Base-by-base conservation (phyloP, 2,329 filamentous ascomycete species). In the Phialophora expanda region DNA sequence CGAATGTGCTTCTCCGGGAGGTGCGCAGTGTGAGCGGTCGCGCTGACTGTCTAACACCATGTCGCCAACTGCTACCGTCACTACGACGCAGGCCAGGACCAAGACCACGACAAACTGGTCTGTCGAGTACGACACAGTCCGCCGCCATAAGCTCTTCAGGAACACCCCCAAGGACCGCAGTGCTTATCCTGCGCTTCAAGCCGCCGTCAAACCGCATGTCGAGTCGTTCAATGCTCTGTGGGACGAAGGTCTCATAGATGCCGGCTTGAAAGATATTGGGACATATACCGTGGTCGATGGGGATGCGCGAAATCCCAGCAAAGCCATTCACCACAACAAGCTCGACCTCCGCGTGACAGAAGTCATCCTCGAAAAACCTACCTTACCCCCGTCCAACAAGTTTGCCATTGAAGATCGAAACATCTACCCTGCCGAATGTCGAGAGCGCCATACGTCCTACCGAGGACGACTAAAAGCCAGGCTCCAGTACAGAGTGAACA, bases 181-280 rank as follows among this genome's bases (percentile, higher is more conserved):
- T 9, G 92, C 94, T 66, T 98, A 96, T 75, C 95, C 95, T 14
- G 86, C 90, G 24, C 87, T 99, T 56, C 90, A 93, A 73, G 86
- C 86, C 67, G 91, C 94, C n/a, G 89, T 98, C 66, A 85, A 91
- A 71, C 95, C 95, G 57, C 95, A 99, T 78, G 90, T 98, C 73
- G 89, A 97, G 75, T 95, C 95, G 6, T 99, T 97, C 86, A 97
- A 99, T 82, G 89, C 89, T 60, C 84, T 98, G 56, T 96, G 97
- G 76, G 86, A 88, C 34, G 85, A 89, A 78, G 92, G 91, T 61
- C 82, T 90, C 60, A 77, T 99, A 61, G 86, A 90, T 57, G 88
- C 92, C 70, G 93, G 86, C 12, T 78, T 98, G 67, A 87, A 86
- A 75, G 95, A 99, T 76, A 98, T 99, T 79, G 95, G 94, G 74